Evolutionary conservation across 805 yeast genomes (phyloP).

Genomic region (Spathaspora boniae): DNA sequence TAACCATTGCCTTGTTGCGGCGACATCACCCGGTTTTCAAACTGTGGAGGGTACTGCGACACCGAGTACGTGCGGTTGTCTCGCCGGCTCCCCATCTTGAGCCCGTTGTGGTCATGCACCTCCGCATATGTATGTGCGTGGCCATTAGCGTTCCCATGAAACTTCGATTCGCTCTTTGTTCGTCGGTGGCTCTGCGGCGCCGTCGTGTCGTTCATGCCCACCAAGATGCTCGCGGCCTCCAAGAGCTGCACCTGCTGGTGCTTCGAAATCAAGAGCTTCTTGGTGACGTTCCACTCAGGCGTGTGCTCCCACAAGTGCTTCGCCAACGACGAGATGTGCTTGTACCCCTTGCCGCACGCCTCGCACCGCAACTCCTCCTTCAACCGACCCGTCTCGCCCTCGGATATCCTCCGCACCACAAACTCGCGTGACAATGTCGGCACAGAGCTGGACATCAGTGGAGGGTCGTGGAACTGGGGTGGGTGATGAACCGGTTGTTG

Average conservation of each 20-base stretch:
- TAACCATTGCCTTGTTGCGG: not conserved
- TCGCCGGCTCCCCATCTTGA: conserved; percentile 5
- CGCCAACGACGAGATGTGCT: conserved; percentile 82
- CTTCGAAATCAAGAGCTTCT: conserved; percentile 74
- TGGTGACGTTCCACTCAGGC: conserved; percentile 89
- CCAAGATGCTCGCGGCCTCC: conserved; percentile 74
- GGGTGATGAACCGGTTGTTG: conserved; percentile 3
- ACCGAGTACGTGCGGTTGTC: conserved; percentile 37
- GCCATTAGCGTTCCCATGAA: not conserved
- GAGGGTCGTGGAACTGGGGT: no score
- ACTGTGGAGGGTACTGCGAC: conserved; percentile 45
- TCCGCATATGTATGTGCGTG: not conserved
- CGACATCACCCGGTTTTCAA: conserved; percentile 1
- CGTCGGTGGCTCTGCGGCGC: not conserved
- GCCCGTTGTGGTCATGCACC: not conserved
- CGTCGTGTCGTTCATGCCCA: conserved; percentile 58
- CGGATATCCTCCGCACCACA: conserved; percentile 78
- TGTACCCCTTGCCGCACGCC: conserved; percentile 89
- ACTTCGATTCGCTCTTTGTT: not conserved
- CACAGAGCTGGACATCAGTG: conserved; percentile 27
- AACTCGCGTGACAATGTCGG: conserved; percentile 58
- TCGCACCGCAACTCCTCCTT: conserved; percentile 85
- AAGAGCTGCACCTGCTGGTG: conserved; percentile 84
- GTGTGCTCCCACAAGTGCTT: conserved; percentile 93
- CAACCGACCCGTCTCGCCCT: conserved; percentile 80